These are phyloP conservation scores for Phyllostachys edulis DNA, from an alignment of 176 grass and related monocot species.

Conservation along the genomic window DNA sequence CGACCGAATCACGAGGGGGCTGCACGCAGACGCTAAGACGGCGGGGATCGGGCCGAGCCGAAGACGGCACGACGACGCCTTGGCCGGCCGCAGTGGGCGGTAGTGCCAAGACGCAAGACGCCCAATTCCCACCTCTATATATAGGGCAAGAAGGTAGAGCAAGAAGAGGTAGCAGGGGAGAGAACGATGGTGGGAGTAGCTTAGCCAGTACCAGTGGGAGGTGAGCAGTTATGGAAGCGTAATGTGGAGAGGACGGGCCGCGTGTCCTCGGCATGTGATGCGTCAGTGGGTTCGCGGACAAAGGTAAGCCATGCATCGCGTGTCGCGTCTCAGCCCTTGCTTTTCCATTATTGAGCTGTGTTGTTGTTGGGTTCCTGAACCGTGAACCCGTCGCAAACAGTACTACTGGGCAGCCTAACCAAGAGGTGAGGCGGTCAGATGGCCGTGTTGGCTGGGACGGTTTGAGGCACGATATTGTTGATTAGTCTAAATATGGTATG, in stretches of 20 bases:
- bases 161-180: too few species aligned
- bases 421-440: background rate
- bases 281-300: conserved; percentile 17
- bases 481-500: too few species aligned
- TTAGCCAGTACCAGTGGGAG: too few species aligned
- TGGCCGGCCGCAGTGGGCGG: too few species aligned
- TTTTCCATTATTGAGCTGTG: background rate
- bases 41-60: too few species aligned
- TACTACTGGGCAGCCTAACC: background rate
- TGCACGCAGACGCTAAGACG: too few species aligned
- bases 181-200: background rate
- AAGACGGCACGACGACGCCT: too few species aligned
- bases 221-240: conserved; percentile 24
- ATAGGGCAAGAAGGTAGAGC: background rate
- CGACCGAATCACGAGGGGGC: too few species aligned
- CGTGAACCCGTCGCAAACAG: background rate
- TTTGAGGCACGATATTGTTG: too few species aligned
- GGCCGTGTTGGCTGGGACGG: too few species aligned
- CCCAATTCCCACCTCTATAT: too few species aligned
- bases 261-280: conserved; percentile 31
- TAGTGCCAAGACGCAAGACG: too few species aligned
- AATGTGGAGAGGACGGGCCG: background rate
- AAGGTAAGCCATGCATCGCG: background rate
- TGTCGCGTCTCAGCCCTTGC: background rate
- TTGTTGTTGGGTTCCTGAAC: background rate